Conservation (phyloP, 441 rosid genomes). For the Gossypium trilobum region DNA sequence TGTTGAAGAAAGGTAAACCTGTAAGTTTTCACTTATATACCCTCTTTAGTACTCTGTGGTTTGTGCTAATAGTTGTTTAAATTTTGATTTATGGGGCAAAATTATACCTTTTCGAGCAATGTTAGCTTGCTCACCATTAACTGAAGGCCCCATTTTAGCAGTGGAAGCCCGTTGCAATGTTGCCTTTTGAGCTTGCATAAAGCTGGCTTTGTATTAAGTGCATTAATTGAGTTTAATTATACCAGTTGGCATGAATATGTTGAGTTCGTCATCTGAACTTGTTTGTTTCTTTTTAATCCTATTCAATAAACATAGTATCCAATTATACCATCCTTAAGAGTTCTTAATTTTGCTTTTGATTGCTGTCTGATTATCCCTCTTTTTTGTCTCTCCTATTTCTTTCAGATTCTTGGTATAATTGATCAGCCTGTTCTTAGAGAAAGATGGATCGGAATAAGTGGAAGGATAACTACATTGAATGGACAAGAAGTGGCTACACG, state of each 20-base stretch:
- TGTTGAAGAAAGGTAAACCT: conserved; percentile 69
- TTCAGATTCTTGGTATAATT: conserved; percentile 77
- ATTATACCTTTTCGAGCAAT: not conserved
- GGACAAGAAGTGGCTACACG: conserved; percentile 70
- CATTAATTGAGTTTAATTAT: not conserved
- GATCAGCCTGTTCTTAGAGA: conserved; percentile 83
- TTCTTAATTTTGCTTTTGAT: not conserved
- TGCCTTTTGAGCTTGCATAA: not conserved
- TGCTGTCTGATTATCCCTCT: not conserved
- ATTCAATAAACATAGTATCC: not conserved
- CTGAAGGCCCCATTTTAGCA: not conserved
- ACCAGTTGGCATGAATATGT: not conserved
- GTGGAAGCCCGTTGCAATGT: not conserved
- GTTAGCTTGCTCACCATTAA: not conserved
- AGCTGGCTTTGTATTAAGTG: not conserved
- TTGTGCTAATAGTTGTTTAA: conserved; percentile 2
- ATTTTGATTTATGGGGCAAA: not conserved
- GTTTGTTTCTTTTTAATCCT: not conserved
- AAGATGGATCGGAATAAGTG: conserved; percentile 80
- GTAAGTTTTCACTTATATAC: conserved; percentile 33
- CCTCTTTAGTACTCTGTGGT: not conserved
- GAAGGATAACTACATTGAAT: conserved; percentile 67
- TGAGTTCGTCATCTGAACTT: not conserved
- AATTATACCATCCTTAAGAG: not conserved
- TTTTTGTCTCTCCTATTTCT: not conserved